Evolutionary conservation across 345 rosid genomes (phyloP).

Genomic region (Salix caprea): DNA sequence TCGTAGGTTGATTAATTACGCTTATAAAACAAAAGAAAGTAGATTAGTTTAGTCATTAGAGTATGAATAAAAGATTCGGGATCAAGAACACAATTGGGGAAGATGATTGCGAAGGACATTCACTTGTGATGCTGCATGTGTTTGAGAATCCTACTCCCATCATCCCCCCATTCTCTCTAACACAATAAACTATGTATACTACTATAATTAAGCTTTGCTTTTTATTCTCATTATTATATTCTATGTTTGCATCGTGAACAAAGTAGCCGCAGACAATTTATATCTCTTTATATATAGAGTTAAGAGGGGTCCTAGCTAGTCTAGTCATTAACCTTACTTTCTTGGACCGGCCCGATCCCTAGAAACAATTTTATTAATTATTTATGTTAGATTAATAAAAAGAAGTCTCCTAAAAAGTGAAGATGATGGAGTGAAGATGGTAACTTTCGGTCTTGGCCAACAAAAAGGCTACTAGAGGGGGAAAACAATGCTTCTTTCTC

Average conservation of each 20-base stretch:
- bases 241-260: background rate
- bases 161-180: constrained; percentile 9
- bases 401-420: background rate
- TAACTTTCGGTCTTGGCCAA: background rate
- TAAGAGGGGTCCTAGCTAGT: background rate
- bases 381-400: background rate
- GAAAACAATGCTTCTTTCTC: background rate
- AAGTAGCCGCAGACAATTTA: background rate
- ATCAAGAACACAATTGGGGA: constrained; percentile 27
- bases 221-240: background rate
- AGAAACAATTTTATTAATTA: background rate
- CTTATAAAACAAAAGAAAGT: background rate
- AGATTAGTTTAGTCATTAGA: background rate
- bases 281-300: background rate
- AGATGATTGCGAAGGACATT: constrained; percentile 39
- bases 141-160: constrained; percentile 31
- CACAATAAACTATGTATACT: background rate
- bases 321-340: background rate
- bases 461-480: background rate
- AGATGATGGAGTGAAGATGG: background rate
- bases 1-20: constrained; percentile 9
- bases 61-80: constrained; percentile 21
- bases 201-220: background rate
- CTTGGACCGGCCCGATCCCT: background rate
- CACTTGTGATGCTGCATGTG: constrained; percentile 36